Base-by-base conservation (phyloP, 2,329 filamentous ascomycete genomes). In the Xylaria sp. region DNA sequence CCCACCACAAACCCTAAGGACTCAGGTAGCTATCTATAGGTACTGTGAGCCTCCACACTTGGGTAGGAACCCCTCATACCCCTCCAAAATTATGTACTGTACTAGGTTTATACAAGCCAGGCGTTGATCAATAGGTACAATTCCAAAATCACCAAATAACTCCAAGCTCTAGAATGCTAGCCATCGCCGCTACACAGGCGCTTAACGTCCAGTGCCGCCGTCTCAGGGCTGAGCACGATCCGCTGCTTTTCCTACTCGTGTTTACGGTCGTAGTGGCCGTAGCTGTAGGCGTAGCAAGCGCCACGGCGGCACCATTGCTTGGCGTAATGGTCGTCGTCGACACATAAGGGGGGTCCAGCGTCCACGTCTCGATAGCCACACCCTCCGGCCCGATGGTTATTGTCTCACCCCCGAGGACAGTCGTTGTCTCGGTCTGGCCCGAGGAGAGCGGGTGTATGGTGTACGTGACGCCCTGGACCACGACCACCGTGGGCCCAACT, bases 361-460 rank as follows among this genome's bases (percentile, higher is more conserved):
- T 84, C 63, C 83, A 74, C 0, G 80, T 80, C 17, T 78, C 77
- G 43, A 84, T 75, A 4, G 74, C 73, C 6, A 87, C 74, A n/a
- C 84, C 85, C 2, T 70, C 71, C 0, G 84, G 79, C 0, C 79
- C 83, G 43, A 86, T 79, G 0, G 79, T 84, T 28, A 88, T 74
- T 0, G 78, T 83, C 70, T 86, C 77, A 1, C 82, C 81, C 5
- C 78, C 81, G 3, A 85, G 74, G 0, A 81, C 75, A 0, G 80
- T 82, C 0, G 80, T 85, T 9, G 75, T 80, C 11, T 71, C 71
- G n/a, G 71, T 72, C 2, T 77, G 75, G 11, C 76, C 78, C 0
- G 81, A 77, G 0, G 19, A 15, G 28, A 64, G 45, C 7, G 57
- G 42, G 37, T 83, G 84, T 51, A 87, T 73, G 1, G 80, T 83